Conservation (phyloP, 345 rosid species). For the Populus tremula region DNA sequence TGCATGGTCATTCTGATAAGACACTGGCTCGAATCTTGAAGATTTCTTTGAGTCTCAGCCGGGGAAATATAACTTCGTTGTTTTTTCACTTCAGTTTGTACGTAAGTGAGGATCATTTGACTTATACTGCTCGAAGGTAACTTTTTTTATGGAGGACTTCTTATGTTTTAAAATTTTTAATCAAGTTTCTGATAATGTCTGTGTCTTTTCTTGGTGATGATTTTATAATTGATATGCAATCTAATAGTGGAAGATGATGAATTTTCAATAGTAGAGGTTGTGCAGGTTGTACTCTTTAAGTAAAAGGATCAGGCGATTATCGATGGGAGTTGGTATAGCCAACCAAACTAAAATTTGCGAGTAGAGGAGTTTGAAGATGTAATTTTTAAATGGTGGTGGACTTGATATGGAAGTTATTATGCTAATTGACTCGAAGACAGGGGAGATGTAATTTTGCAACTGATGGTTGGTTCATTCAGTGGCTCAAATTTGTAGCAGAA, state of each 20-base stretch:
- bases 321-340: not conserved
- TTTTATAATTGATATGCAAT: not conserved
- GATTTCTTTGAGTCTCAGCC: conserved; percentile 68
- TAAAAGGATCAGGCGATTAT: not conserved
- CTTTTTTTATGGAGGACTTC: not conserved
- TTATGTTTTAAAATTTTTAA: not conserved
- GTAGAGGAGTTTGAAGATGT: not conserved
- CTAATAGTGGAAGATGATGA: not conserved
- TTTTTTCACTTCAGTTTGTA: conserved; percentile 63
- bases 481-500: not conserved
- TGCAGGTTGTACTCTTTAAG: not conserved
- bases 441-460: not conserved
- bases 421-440: not conserved
- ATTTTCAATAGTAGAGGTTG: not conserved
- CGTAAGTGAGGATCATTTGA: conserved; percentile 70
- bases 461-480: not conserved
- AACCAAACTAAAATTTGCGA: not conserved
- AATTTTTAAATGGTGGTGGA: not conserved
- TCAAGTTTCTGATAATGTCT: not conserved
- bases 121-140: conserved; percentile 79
- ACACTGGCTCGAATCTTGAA: conserved; percentile 51
- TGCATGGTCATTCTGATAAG: conserved; percentile 54
- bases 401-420: not conserved
- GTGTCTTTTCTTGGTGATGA: not conserved
- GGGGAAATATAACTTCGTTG: conserved; percentile 52